These are phyloP conservation scores for Lyophyllum atratum DNA, from an alignment of 768 basidiomycete genomes.

Conservation along the genomic window DNA sequence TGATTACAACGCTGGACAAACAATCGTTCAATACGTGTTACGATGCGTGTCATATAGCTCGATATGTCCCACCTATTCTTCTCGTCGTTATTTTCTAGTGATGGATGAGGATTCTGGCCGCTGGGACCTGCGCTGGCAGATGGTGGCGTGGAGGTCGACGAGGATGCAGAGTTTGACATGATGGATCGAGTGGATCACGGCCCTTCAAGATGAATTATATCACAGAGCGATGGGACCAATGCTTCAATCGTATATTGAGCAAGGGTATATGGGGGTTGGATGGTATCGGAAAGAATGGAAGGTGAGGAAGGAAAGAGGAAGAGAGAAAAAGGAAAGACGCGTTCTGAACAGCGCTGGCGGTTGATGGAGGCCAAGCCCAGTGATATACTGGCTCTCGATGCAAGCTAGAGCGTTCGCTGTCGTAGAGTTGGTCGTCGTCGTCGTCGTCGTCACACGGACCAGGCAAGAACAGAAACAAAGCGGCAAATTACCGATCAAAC, in stretches of 20 bases:
- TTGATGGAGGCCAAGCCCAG: constrained; percentile 31
- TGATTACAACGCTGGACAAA: constrained; percentile 81
- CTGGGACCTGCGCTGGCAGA: constrained; percentile 49
- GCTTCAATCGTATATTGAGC: constrained; percentile 16
- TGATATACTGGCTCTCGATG: constrained; percentile 33
- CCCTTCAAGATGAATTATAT: constrained; percentile 15
- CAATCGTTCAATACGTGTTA: not conserved
- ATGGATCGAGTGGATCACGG: constrained; percentile 24
- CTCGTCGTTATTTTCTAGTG: constrained; percentile 66
- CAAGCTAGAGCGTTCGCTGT: constrained; percentile 24
- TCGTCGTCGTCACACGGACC: constrained; percentile 35
- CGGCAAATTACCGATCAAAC: constrained; percentile 18
- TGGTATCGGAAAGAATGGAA: constrained; percentile 23
- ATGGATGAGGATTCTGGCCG: constrained; percentile 50
- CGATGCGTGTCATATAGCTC: constrained; percentile 5
- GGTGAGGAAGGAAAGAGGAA: constrained; percentile 25
- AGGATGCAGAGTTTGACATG: constrained; percentile 54
- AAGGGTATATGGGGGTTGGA: constrained; percentile 18
- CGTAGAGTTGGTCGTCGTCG: constrained; percentile 24
- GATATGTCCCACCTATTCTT: constrained; percentile 59
- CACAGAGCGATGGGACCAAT: constrained; percentile 17
- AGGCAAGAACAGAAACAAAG: constrained; percentile 23
- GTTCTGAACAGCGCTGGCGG: constrained; percentile 31
- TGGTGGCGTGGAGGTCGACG: constrained; percentile 47
- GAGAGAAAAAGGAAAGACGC: constrained; percentile 41